Conservation (phyloP, 768 basidiomycete species). For the Rhizopogon vulgaris region DNA sequence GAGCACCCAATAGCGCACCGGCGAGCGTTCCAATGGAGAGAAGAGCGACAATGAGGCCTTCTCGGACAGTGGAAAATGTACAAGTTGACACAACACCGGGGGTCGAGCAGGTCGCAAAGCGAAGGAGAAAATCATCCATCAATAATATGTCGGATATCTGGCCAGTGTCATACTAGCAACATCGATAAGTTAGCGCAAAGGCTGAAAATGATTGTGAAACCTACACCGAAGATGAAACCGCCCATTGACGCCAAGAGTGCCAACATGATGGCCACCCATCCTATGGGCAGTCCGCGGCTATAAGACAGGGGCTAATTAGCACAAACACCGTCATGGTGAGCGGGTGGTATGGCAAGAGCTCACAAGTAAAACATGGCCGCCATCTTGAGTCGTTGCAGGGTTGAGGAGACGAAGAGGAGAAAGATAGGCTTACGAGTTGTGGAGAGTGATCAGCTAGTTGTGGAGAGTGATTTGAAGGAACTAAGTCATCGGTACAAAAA, state of each 20-base stretch:
- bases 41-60: conserved; percentile 64
- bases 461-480: neutral
- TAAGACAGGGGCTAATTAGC: neutral
- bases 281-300: conserved; percentile 58
- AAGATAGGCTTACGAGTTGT: neutral
- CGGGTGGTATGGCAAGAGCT: neutral
- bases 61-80: conserved; percentile 47
- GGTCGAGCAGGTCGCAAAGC: conserved; percentile 50
- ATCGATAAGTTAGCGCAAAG: conserved; percentile 4
- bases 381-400: conserved; percentile 1
- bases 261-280: conserved; percentile 55
- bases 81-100: conserved; percentile 37
- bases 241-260: conserved; percentile 68
- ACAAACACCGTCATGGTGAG: neutral
- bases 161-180: conserved; percentile 55
- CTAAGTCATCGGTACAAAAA: too few relatives aligned
- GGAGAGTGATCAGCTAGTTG: neutral
- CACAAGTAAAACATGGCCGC: conserved; percentile 13
- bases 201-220: neutral
- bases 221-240: conserved; percentile 54
- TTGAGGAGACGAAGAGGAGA: neutral
- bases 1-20: conserved; percentile 57
- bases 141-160: conserved; percentile 74
- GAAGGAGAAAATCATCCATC: conserved; percentile 61
- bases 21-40: conserved; percentile 65